Evolutionary conservation across 306 rosid species (phyloP), one percentile per base, ranked within the genome.

Genomic region (Trichosanthes truncata): DNA sequence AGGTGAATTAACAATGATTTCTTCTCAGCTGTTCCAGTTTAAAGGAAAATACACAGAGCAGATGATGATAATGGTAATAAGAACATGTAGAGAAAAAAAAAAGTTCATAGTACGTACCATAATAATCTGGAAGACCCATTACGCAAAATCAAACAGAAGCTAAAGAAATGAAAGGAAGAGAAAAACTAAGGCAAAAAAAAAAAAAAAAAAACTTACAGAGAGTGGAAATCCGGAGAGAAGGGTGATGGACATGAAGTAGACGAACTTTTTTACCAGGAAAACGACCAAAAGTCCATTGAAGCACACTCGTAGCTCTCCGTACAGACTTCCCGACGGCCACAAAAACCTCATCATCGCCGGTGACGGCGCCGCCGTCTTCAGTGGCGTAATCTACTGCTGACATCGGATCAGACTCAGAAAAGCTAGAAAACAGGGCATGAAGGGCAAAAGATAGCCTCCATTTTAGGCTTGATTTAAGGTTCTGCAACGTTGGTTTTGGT

Each of bases 151-250:
- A 53, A 53, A 53, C 59, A 53, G 59, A 53, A 53, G 51, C 17
- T 46, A 46, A 13, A 48, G 53, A 48, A 48, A 17, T 20, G 60
- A 18, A 55, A 13, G 23, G 23, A 53, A 53, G 8, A 20, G 62
- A 9, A 20, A 56, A 56, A 56, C 25, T n/a, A 8, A 7, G 25
- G 13, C 0, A 23, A n/a, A 53, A 53, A 57, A 23, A 21, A 9
- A 23, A 62, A 48, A 23, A 21, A 9, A 23, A 62, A 48, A 67
- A 79, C 89, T 81, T 83, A 93, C 97, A 84, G 7, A 85, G 86
- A 67, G 98, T 91, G 25, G 98, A 97, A 83, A 93, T 90, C 49
- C 41, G 18, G 31, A 80, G 85, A 84, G 98, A 89, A 82, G 97
- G 94, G 75, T 86, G 91, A 83, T 87, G 81, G 74, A 82, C 92